Evolutionary conservation across 1,284 basidiomycete genomes (phyloP), one percentile per base, ranked within the genome.

Genomic region (Trametes pubescens): DNA sequence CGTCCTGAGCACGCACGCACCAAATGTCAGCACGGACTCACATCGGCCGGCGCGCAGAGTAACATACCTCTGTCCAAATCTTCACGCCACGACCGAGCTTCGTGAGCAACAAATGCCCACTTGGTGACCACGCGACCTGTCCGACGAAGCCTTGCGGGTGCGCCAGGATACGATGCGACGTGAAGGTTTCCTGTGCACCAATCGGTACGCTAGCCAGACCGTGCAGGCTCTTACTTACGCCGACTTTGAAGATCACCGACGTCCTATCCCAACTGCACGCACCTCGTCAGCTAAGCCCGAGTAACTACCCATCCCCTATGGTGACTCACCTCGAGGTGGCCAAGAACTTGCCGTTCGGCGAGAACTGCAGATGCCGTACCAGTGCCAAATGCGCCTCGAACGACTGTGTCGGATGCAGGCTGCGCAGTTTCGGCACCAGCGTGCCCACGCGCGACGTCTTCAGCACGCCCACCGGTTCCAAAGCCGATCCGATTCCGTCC

Each of bases 61-160:
- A 57, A 74, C 82, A 59, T 68, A 90, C 89, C 79, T 87, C 84
- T 10, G 85, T 87, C 91, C 91, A 93, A 53, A 93, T 79, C 75
- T 92, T 93, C 65, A 93, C 82, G n/a, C 85, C 86, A 64, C 87
- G 83, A 59, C 79, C 81, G 65, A 91, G 82, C 74, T 90, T 90
- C 13, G 90, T 91, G 34, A 92, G 77, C 10, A 92, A 77, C 52
- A 82, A 74, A 61, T 80, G 81, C 9, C 91, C 88, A 32, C 81
- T 84, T 1, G 90, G 89, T 34, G 90, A 91, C 91, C 91, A 93
- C 34, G 90, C 91, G 21, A 93, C 91, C 75, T 93, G 91, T 53
- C 87, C 85, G 49, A 92, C 88, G 71, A 93, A 92, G 26, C 91
- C 90, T 72, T 86, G 84, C 24, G 89, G 81, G 72, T 93, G 91